Percentiles rank a stretch among this genome's conserved stretches.
These are phyloP conservation scores for Teunomyces funiuensis DNA, from an alignment of 805 yeast species.

Conservation along the genomic window DNA sequence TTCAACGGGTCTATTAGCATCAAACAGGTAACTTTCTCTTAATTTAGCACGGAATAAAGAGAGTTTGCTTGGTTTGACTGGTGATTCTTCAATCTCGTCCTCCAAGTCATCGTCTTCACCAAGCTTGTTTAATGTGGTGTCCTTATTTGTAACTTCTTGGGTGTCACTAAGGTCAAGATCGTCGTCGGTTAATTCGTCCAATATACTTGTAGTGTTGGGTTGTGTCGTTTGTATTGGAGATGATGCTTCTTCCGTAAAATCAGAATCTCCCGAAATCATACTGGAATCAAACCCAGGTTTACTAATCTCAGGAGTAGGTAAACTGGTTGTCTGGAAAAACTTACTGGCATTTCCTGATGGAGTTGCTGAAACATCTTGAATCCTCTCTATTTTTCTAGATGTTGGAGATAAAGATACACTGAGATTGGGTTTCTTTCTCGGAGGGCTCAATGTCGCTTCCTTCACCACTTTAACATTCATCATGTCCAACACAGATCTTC, in stretches of 20 bases:
- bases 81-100: constrained; percentile 43
- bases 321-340: constrained; percentile 10
- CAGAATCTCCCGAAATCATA: constrained; percentile 28
- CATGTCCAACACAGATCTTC: constrained; percentile 8
- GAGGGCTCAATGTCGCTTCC: not conserved
- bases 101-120: constrained; percentile 23
- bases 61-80: constrained; percentile 22
- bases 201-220: constrained; percentile 9
- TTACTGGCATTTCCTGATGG: constrained; percentile 10
- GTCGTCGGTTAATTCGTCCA: constrained; percentile 18
- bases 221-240: constrained; percentile 20
- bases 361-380: constrained; percentile 6
- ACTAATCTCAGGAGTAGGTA: constrained; percentile 8
- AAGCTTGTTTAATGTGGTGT: not conserved
- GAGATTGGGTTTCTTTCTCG: not conserved
- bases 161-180: constrained; percentile 10
- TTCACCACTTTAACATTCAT: not conserved
- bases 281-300: constrained; percentile 13
- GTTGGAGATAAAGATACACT: constrained; percentile 12
- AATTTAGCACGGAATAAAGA: constrained; percentile 15
- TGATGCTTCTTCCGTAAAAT: constrained; percentile 30
- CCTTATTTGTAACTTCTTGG: not conserved
- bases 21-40: constrained; percentile 23
- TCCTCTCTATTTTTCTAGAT: constrained; percentile 10
- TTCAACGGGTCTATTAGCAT: constrained; percentile 7